Base-by-base conservation (phyloP, 371 early-diverging fungal species). In the Rhizopus sp. region DNA sequence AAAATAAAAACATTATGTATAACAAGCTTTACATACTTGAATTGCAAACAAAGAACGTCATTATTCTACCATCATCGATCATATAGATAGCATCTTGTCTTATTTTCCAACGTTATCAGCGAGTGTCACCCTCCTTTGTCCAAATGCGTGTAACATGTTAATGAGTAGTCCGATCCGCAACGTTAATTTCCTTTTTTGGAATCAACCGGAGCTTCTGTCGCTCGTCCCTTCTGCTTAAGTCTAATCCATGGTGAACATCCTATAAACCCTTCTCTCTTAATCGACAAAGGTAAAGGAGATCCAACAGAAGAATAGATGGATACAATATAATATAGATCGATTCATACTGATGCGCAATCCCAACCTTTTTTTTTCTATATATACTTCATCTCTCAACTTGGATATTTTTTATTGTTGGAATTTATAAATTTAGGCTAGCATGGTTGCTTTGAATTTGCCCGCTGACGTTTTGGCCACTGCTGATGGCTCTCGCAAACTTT, bases 401-500 rank as follows among this genome's bases (percentile, higher is more conserved):
- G 58, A 58, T 58, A 51, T 47, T 41, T 35, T 39, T 54, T 55
- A 44, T 57, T 48, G 32, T 53, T 7, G 34, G 41, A 31, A 34
- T 37, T 30, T 55, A 57, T 35, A 13, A 32, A 47, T 62, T 34
- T 57, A 64, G 62, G 59, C 58, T 62, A 76, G 56, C 67, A 85
- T 85, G 85, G 81, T 77, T 80, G 73, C 83, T 73, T 71, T 81
- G 67, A 77, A 76, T 69, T 77, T 86, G 77, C 86, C 85, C 73
- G 82, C 86, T 66, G 84, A 81, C 74, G 75, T 85, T 69, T 57
- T 66, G 60, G 75, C 75, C 61, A 80, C 78, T 75, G 80, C 80
- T 64, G 81, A 86, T 70, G 83, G 80, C 72, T 72, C 85, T 62
- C 80, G 83, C 68, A 87, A 82, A 70, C 86, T 94, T 58, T 94